Conservation (phyloP, 331 rosid species). For the Malus hybrid region DNA sequence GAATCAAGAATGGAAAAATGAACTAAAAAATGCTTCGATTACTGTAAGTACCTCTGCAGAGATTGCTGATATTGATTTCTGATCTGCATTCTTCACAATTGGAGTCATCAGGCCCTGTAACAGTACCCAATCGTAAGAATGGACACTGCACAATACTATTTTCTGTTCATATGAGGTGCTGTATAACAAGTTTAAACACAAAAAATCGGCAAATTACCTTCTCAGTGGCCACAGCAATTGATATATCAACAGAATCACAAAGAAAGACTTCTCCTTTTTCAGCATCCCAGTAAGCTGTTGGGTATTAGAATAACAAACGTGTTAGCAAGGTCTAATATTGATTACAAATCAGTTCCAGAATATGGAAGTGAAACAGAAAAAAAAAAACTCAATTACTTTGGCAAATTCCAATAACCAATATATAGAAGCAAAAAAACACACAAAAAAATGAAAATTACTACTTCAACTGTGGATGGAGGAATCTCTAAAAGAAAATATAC, state of each 20-base stretch:
- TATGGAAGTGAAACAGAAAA: not conserved
- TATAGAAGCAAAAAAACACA: not conserved
- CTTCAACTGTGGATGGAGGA: not conserved
- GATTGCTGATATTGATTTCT: conserved; percentile 75
- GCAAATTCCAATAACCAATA: not conserved
- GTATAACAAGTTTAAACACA: not conserved
- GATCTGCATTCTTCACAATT: conserved; percentile 86
- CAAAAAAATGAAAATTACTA: not conserved
- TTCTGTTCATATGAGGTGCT: not conserved
- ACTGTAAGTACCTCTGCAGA: conserved; percentile 63
- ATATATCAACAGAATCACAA: conserved; percentile 70
- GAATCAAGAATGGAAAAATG: not conserved
- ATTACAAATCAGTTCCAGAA: conserved; percentile 12
- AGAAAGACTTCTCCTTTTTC: conserved; percentile 62
- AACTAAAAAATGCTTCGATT: not conserved
- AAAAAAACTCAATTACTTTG: not conserved
- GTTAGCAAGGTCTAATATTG: not conserved
- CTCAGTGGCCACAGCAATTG: conserved; percentile 95
- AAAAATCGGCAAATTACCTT: conserved; percentile 47
- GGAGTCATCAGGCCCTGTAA: conserved; percentile 96
- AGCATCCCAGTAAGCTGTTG: conserved; percentile 79
- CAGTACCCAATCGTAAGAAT: conserved; percentile 17
- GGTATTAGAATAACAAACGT: conserved; percentile 11
- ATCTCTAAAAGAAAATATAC: not conserved
- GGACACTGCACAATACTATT: conserved; percentile 5